Evolutionary conservation across 2,329 filamentous ascomycete genomes (phyloP).

Genomic region (Graphilbum ipis-grandicollis): DNA sequence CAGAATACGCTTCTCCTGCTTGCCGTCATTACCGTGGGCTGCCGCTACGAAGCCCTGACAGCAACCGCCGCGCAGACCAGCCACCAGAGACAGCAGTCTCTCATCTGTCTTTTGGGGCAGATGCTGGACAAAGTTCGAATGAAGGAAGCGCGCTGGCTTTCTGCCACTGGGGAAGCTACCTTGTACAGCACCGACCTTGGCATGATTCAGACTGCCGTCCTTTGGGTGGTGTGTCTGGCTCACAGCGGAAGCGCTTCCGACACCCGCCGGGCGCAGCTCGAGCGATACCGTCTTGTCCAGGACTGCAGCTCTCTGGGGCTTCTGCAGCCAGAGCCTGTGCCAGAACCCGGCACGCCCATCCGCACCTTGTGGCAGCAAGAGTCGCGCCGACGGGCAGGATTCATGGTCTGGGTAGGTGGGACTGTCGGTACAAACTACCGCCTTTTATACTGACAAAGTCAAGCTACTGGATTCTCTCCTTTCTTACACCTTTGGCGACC

Average conservation of each 20-base stretch:
- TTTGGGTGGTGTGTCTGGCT: not conserved
- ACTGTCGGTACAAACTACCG: not conserved
- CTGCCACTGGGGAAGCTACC: not conserved
- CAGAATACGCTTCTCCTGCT: not conserved
- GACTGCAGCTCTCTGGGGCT: not conserved
- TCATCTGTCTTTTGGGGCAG: not conserved
- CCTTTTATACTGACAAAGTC: not conserved
- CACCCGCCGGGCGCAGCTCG: not conserved
- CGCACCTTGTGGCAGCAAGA: not conserved
- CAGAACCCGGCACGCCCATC: not conserved
- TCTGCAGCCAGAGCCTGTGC: not conserved
- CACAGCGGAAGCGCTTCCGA: not conserved
- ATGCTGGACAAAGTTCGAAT: not conserved
- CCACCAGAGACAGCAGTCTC: no score
- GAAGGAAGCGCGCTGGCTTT: no score
- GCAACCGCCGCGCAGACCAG: not conserved
- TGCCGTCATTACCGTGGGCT: not conserved
- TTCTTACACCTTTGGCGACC: not conserved
- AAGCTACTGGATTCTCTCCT: not conserved
- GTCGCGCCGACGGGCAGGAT: not conserved
- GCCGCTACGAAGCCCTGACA: not conserved
- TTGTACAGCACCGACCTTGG: not conserved
- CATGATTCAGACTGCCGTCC: not conserved
- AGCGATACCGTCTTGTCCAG: not conserved
- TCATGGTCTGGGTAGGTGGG: not conserved